Evolutionary conservation across 2,329 filamentous ascomycete genomes (phyloP), one percentile per base, ranked within the genome.

Genomic region (Aureobasidium vineae): DNA sequence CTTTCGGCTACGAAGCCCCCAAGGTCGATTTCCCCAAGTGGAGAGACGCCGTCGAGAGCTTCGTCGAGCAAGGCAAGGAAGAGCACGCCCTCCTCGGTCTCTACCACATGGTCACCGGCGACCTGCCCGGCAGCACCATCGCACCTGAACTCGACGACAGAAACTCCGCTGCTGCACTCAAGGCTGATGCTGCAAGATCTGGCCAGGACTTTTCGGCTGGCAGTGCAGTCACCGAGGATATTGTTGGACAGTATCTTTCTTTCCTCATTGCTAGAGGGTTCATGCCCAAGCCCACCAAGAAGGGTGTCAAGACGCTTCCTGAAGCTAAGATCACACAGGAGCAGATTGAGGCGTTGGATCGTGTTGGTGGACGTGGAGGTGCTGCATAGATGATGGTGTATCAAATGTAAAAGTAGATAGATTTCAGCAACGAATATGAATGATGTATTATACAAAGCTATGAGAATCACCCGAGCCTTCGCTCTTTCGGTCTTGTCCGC

Each of bases 1-100:
- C 81, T 23, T 96, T 91, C 74, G 91, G 91, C 31, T 96, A 92
- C 77, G 74, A 82, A 31, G 85, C 88, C 0, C 86, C 89, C 0
- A 83, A 88, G 69, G 83, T 90, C 2, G 79, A 84, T 41, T 96
- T 95, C 73, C 76, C 83, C 2, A 80, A 83, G 7, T 96, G 91
- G 91, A 85, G 85, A 69, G 79, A 81, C 36, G 83, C 84, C 70
- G 82, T 96, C 68, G 85, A 90, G 77, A 77, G 82, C 63, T 92
- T 90, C 73, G 88, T 92, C 67, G 84, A 84, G 26, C 79, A 83
- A 67, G 84, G 86, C 61, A 84, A 85, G 67, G 88, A 90, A 71
- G 86, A 90, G 75, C 86, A 89, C 72, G 90, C 90, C 1, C 82
- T 94, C 68, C 85, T 90, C 78, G 90, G 90, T 0, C 83, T 93